Base-by-base conservation (phyloP, 2,329 filamentous ascomycete species). In the Dothideomycetidae sp. region DNA sequence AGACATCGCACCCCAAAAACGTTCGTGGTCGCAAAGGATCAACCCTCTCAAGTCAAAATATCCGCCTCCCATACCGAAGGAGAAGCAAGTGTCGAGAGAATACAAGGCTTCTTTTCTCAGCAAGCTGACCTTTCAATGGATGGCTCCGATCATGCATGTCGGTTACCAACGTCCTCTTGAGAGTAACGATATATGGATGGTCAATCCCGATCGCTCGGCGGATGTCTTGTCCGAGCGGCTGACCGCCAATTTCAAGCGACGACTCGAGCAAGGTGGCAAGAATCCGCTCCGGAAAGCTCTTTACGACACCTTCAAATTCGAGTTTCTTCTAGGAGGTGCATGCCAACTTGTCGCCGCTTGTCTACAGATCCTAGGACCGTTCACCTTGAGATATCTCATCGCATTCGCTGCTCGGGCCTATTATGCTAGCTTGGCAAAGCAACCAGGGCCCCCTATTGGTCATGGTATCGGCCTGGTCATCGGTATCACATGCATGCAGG, bases 141-240 rank as follows among this genome's bases (percentile, higher is more conserved):
- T 94, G 68, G 75, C 75, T 1, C 78, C 83, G 1, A 54, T 96
- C 39, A 96, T 96, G 86, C 68, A 61, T 45, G 78, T 79, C 28
- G 90, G 90, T 23, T 96, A 94, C 58, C 77, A 83, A 53, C 77
- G 90, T 10, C 74, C 77, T 2, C 68, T 98, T 2, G 79, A 93
- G 51, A 62, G 77, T 39, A 81, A 81, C 47, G 90, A 98, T 55
- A 75, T 98, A 40, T 96, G 85, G 79, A 63, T 68, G 1, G 81
- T 96, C 48, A 94, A 94, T 45, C 86, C 86, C 0, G 63, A 81
- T 42, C 71, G 90, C 42, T 71, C 74, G 11, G 75, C 83, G 31
- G 75, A 82, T 44, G 63, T 74, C 9, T 64, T 93, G 56, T 75
- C 81, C 5, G 57, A 61, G 5, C 78, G 68, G 46, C 62, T 93